Base-by-base conservation (phyloP, 768 basidiomycete species). In the Xerocomus potaroensis region DNA sequence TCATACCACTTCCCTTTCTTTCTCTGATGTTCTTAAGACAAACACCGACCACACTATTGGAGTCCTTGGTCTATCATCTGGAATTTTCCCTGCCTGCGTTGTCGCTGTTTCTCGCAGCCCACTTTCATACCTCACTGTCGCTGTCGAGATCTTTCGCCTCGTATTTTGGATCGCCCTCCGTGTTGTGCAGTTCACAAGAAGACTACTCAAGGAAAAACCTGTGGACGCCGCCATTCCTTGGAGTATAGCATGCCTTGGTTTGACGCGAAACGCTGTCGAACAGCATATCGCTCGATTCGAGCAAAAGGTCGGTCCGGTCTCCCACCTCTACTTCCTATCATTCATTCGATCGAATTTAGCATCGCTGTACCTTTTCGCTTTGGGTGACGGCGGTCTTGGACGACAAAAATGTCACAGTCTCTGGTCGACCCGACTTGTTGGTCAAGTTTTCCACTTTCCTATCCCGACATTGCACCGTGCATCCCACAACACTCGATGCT, bases 21-120 rank as follows among this genome's bases (percentile, higher is more conserved):
- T 70, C 44, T 41, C 46, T 6, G 59, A 69, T 24, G 38, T 60
- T 26, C 54, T 77, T 22, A 52, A 61, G 46, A 32, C 43, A 24
- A 78, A 78, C 50, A 34, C 53, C 30, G 47, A 63, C 12, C 55
- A 72, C 36, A 51, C 47, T 2, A 31, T 66, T 18, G 75, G 76
- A 11, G 54, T 79, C 40, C 58, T 79, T 7, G 79, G 75, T 4
- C 76, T 79, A 59, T 80, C 78, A n/a, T 79, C 77, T 37, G 80
- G 79, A 23, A 71, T 80, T 44, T 64, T 81, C 34, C 66, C 75
- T 15, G 78, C 80, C 8, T 75, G 75, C 45, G 73, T 79, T 14
- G 74, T 75, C 4, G 74, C 70, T 35, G 66, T 74, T 2, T 78
- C 80, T 0, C 40, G 51, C 9, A 67, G 62, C 21, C 53, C 64